Conservation (phyloP, 129 eudicot species). For the Helichrysum umbraculigerum region DNA sequence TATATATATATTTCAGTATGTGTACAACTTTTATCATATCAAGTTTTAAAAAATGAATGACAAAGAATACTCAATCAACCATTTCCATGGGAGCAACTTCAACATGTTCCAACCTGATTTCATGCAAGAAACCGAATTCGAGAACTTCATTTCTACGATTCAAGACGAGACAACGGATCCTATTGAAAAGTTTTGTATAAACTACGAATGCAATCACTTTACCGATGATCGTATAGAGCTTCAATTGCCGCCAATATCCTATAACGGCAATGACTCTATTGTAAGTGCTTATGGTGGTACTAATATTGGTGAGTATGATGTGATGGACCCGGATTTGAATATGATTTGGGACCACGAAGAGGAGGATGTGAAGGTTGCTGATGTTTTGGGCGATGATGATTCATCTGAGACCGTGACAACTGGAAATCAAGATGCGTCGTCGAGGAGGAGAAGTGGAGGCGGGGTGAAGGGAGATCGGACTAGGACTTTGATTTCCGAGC, state of each 20-base stretch:
- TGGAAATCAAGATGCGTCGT: constrained; percentile 17
- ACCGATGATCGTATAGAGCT: constrained; percentile 30
- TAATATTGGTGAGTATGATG: constrained; percentile 8
- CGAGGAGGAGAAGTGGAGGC: constrained; percentile 23
- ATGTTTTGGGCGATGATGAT: constrained; percentile 31
- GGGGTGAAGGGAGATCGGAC: constrained; percentile 50
- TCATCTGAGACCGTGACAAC: constrained; percentile 39
- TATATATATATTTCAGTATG: not conserved
- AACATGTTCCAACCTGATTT: constrained; percentile 42
- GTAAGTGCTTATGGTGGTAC: not conserved
- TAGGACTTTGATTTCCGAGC: constrained; percentile 60
- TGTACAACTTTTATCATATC: not conserved
- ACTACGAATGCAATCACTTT: constrained; percentile 41
- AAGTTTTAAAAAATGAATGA: not conserved
- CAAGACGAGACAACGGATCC: constrained; percentile 44
- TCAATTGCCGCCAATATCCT: constrained; percentile 24
- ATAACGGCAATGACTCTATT: not conserved
- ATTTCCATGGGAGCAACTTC: constrained; percentile 16
- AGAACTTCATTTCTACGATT: constrained; percentile 50
- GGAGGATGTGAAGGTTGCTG: constrained; percentile 21
- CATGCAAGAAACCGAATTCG: constrained; percentile 49
- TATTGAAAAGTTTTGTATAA: constrained; percentile 25
- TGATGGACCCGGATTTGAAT: constrained; percentile 24
- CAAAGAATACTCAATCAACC: constrained; percentile 5
- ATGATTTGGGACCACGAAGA: constrained; percentile 7